phyloP scores from a whole-genome alignment of 2,329 filamentous ascomycete genomes.

The Periconia digitata region DNA sequence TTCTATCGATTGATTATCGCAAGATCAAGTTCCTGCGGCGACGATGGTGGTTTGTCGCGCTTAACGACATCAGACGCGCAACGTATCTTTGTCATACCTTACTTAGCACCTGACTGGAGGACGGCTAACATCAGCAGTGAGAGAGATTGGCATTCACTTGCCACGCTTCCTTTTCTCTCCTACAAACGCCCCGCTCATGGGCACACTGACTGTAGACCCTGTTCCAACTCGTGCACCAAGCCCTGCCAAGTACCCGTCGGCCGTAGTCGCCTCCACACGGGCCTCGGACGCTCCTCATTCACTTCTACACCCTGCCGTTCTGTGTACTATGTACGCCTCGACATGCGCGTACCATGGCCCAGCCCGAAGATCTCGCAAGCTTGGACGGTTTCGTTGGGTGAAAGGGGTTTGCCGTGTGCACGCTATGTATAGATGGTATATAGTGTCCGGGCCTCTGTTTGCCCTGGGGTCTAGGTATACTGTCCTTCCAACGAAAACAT shows the following conservation, averaged over 20 bases:
- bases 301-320: background rate
- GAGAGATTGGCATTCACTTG: background rate
- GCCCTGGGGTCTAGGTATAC: no score
- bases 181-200: background rate
- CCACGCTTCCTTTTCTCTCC: background rate
- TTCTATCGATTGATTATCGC: no score
- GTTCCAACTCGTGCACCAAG: background rate
- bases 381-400: background rate
- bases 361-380: slow-evolving; percentile 1
- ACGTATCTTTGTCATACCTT: no score
- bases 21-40: no score
- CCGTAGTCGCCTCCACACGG: background rate
- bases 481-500: background rate
- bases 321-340: background rate
- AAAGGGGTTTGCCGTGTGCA: background rate
- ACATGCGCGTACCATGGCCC: background rate
- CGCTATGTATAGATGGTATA: background rate
- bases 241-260: background rate
- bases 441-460: background rate
- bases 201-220: background rate
- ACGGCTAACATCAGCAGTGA: no score
- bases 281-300: background rate
- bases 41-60: no score
- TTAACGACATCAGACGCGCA: no score
- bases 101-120: no score